Evolutionary conservation across 208 protist genomes (phyloP).

Genomic region (Wallacemonas collosoma): DNA sequence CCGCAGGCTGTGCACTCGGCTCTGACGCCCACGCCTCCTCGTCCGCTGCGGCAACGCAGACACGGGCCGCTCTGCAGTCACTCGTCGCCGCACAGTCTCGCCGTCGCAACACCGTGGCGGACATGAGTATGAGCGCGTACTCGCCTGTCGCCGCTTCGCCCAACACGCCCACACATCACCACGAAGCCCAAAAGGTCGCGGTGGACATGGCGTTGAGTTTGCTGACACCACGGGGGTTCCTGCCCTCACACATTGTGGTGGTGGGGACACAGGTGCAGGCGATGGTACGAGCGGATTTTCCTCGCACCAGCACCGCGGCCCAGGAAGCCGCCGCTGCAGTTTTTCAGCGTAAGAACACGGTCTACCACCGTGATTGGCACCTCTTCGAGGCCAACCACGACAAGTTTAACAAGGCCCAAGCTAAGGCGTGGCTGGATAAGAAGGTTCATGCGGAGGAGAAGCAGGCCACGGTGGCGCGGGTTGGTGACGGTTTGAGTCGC

Average conservation of each 20-base stretch:
- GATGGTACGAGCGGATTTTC: conserved; percentile 17
- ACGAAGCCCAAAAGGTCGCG: not conserved
- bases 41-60: conserved; percentile 7
- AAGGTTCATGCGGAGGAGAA: not conserved
- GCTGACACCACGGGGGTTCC: conserved; percentile 22
- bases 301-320: conserved; percentile 4
- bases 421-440: not conserved
- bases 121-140: not conserved
- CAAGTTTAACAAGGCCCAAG: conserved; percentile 20
- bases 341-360: conserved; percentile 17
- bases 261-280: conserved; percentile 15
- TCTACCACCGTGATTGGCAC: conserved; percentile 23
- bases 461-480: too few relatives aligned
- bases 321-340: conserved; percentile 8
- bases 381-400: conserved; percentile 18
- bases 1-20: not conserved
- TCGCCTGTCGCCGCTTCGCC: not conserved
- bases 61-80: conserved; percentile 12
- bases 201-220: conserved; percentile 13
- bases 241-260: conserved; percentile 19
- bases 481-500: too few relatives aligned
- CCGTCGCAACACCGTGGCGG: not conserved
- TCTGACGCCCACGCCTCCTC: not conserved
- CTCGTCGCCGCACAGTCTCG: conserved; percentile 2
- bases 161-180: not conserved